These are phyloP conservation scores for Penicillium mononematosum DNA, from an alignment of 495 filamentous ascomycete species.

Conservation along the genomic window DNA sequence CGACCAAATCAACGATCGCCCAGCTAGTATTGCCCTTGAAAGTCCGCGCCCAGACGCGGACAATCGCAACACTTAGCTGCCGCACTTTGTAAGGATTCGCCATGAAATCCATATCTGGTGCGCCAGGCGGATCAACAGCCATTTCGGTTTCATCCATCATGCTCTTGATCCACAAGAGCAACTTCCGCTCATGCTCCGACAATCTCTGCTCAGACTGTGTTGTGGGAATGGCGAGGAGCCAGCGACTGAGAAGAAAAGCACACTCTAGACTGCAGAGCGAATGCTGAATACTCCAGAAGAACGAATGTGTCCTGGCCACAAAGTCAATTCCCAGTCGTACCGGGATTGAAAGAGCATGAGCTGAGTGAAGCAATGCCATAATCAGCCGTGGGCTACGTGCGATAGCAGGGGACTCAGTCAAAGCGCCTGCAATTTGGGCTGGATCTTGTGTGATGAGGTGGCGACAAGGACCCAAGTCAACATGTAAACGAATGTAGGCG, in stretches of 20 bases:
- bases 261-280: constrained; percentile 56
- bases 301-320: constrained; percentile 52
- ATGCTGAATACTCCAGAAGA: constrained; percentile 58
- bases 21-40: constrained; percentile 57
- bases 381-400: constrained; percentile 48
- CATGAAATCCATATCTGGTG: constrained; percentile 46
- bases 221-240: constrained; percentile 50
- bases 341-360: constrained; percentile 54
- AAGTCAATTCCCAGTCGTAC: constrained; percentile 54
- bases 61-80: constrained; percentile 50
- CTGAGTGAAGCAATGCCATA: constrained; percentile 52
- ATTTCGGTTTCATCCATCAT: constrained; percentile 79
- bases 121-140: constrained; percentile 52
- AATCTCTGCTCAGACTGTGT: constrained; percentile 46
- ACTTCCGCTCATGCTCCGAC: constrained; percentile 58
- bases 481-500: constrained; percentile 53
- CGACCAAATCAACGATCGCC: constrained; percentile 53
- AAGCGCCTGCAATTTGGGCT: constrained; percentile 41
- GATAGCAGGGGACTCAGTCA: constrained; percentile 41
- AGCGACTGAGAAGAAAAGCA: constrained; percentile 53
- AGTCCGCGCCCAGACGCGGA: constrained; percentile 53
- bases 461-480: constrained; percentile 48
- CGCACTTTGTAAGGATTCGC: constrained; percentile 46
- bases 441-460: constrained; percentile 50
- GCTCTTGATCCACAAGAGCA: constrained; percentile 65